A percentile compares a stretch with the other conserved stretches of the same genome.
Conservation (phyloP, 2,329 filamentous ascomycete species). For the Verticillium nonalfalfae region DNA sequence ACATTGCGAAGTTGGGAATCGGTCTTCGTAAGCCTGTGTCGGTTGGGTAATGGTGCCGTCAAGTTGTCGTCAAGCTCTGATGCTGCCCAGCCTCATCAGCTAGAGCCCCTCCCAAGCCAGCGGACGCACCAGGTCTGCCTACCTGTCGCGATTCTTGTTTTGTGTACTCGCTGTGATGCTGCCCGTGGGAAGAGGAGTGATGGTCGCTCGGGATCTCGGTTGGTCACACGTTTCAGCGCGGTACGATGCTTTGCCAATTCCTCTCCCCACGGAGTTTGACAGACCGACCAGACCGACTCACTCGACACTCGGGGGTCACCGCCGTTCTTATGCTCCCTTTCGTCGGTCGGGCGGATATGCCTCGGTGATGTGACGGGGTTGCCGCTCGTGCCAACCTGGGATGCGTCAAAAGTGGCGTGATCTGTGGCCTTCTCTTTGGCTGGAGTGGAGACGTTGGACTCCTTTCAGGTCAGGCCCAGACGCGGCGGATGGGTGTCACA, state of each 20-base stretch:
- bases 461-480: background rate
- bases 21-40: background rate
- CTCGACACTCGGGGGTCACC: background rate
- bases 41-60: background rate
- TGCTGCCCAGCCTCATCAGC: background rate
- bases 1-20: conserved; percentile 14
- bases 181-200: background rate
- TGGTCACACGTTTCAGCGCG: background rate
- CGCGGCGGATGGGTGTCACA: background rate
- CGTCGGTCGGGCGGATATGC: background rate
- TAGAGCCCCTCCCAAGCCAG: background rate
- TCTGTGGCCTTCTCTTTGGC: background rate
- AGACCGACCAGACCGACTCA: background rate
- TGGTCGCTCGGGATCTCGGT: background rate
- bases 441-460: background rate
- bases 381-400: background rate
- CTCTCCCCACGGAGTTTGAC: background rate
- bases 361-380: background rate
- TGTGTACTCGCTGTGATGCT: background rate
- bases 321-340: background rate
- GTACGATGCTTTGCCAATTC: background rate
- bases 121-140: background rate
- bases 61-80: background rate
- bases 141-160: background rate
- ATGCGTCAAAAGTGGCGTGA: background rate